These are phyloP conservation scores for Solanum hybrid DNA, from an alignment of 305 asterid genomes.

Conservation along the genomic window DNA sequence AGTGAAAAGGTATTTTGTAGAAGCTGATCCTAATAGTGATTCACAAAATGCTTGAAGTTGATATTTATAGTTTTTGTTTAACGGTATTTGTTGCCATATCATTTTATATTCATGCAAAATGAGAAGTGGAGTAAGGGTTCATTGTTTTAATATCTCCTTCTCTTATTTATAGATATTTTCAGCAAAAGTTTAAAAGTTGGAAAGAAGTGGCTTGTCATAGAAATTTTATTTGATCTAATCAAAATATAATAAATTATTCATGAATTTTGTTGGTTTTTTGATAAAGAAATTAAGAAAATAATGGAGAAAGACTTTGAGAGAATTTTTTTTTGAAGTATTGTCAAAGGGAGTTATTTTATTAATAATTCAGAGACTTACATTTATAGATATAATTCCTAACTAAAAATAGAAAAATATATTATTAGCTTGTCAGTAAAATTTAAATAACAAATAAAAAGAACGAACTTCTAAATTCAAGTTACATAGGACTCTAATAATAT, in stretches of 20 bases:
- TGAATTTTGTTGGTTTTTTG: not conserved
- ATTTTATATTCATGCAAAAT: not conserved
- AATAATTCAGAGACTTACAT: not conserved
- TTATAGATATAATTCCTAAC: no score
- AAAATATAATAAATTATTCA: not conserved
- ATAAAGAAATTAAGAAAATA: no score
- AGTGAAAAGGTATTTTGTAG: no score
- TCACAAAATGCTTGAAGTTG: not conserved
- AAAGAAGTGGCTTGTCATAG: not conserved
- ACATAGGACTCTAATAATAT: not conserved
- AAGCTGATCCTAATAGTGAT: not conserved
- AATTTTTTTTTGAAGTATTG: not conserved
- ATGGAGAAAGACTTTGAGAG: no score
- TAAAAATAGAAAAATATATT: no score
- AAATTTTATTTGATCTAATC: not conserved
- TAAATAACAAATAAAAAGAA: not conserved
- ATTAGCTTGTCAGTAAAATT: no score
- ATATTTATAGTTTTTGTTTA: not conserved
- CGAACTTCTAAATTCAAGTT: not conserved
- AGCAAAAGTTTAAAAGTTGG: no score
- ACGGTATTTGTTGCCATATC: not conserved
- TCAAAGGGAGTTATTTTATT: no score
- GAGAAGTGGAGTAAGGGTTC: not conserved
- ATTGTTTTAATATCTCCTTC: not conserved
- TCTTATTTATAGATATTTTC: not conserved